Evolutionary conservation across 371 early-diverging fungal genomes (phyloP), one percentile per base, ranked within the genome.

Genomic region (Mucor piriformis): DNA sequence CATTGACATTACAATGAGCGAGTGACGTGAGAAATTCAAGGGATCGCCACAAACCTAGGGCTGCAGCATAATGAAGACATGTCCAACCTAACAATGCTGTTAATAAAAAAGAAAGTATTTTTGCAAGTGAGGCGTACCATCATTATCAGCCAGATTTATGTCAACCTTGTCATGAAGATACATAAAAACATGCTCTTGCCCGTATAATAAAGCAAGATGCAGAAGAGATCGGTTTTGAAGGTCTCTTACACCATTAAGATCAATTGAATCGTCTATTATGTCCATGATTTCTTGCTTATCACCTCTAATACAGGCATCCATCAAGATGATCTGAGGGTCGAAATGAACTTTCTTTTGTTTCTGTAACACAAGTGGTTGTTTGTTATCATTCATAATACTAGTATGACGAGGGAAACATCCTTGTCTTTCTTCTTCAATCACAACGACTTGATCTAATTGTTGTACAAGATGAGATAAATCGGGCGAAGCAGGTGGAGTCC

Each of bases 61-160:
- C 71, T 20, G 80, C 73, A 34, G 80, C 73, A 60, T 79, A 79
- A 61, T 79, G 80, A 46, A 74, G 61, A 29, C 74, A 71, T 3
- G 80, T 76, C 76, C 80, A 76, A n/a, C 78, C 77, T 76, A 65
- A 23, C 11, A 16, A 47, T 16, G 6, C 15, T n/a, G n/a, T n/a
- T n/a, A 5, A 40, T 16, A 40, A 15, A 18, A 42, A 6, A n/a
- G 3, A 38, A 38, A 15, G 3, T 15, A 13, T 34, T 34, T 34
- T 34, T 34, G 34, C 13, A 38, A 38, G 25, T 40, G 1, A 46
- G 3, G 1, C 44, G 56, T 69, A 74, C 78, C 79, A 60, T 76
- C 73, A 32, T 62, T 62, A 40, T 79, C 80, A 16, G 53, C 49
- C 44, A 66, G 66, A 37, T 76, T 74, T 18, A 79, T 57, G 53